Percentiles rank a stretch among this genome's conserved stretches.
Conservation (phyloP, 1,284 basidiomycete genomes). For the Erythrobasidium hasegawianum region DNA sequence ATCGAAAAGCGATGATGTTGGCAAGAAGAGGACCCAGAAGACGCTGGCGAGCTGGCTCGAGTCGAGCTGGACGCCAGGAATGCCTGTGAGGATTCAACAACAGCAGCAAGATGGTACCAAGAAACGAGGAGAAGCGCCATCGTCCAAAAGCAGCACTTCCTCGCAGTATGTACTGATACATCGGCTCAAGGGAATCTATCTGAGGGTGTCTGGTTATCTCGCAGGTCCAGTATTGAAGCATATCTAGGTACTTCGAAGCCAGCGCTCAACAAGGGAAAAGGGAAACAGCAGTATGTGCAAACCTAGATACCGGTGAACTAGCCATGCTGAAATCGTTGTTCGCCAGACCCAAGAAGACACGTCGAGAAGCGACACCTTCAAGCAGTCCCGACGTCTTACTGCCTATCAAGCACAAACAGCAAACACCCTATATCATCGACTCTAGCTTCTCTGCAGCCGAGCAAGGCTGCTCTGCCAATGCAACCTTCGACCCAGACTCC, state of each 20-base stretch:
- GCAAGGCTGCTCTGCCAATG: constrained; percentile 3
- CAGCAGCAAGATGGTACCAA: neutral
- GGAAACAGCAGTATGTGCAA: neutral
- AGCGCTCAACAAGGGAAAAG: constrained; percentile 4
- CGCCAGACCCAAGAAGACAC: constrained; percentile 1
- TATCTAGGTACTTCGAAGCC: neutral
- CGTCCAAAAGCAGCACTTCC: neutral
- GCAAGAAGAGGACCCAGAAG: neutral
- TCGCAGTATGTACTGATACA: neutral
- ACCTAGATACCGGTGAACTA: too few relatives aligned
- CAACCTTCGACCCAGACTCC: constrained; percentile 15
- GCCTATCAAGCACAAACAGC: too few relatives aligned
- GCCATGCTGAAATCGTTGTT: too few relatives aligned
- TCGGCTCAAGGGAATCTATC: too few relatives aligned
- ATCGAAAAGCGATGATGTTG: neutral
- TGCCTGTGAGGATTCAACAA: too few relatives aligned
- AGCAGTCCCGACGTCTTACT: neutral
- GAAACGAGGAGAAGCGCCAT: neutral
- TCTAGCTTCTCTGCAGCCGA: neutral
- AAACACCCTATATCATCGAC: neutral
- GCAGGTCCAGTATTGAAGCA: neutral
- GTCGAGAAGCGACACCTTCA: neutral
- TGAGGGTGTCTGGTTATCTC: neutral
- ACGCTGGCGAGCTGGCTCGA: constrained; percentile 17
- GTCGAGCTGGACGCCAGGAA: constrained; percentile 24